Base-by-base conservation (phyloP, 139 green algal species). In the Marvania coccoides region DNA sequence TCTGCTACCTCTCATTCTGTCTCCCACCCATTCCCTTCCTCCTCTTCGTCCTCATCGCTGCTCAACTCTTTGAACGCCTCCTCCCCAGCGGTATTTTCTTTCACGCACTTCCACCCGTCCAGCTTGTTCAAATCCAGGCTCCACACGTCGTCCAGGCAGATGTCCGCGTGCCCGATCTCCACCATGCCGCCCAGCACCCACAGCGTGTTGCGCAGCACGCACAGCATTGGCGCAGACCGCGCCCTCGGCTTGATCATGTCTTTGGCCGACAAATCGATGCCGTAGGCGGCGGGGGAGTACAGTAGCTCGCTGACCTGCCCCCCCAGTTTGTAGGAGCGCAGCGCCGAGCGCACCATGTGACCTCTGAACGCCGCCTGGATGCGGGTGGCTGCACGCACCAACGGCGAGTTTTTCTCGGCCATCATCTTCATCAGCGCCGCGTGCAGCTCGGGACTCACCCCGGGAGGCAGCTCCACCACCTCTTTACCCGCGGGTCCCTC, bases 71-170 rank as follows among this genome's bases (percentile, higher is more conserved):
- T 73, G 35, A 92, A 85, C 5, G 77, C 81, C 8, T 93, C 87
- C 65, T 93, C 86, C 0, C 84, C 84, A 5, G 70, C 76, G 0
- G 75, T 90, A 75, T 93, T 93, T 46, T 86, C 81, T 45, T 83
- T 70, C 3, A 87, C 58, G n/a, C 78, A 80, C 9, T 46, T 47
- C 87, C 86, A 95, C 23, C 86, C 87, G 60, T 95, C 85, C 47
- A 94, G 70, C 68, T 91, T 95, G 19, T 62, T 75, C n/a, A 96
- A 71, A 73, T 97, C 84, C 7, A 98, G 67, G 15, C 47, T 61
- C 90, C 91, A 98, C 38, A 98, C 64, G 73, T 98, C 92, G 68
- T 97, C 92, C 65, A 98, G 73, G 7, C 88, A 93, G 6, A 98
- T 65, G 70, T 96, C 90, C 5, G 69, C 67, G 62, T 84, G 75